A percentile compares a stretch with the other conserved stretches of the same genome.
These are phyloP conservation scores for Russula griseocarnosa DNA, from an alignment of 768 basidiomycete genomes.

Conservation along the genomic window DNA sequence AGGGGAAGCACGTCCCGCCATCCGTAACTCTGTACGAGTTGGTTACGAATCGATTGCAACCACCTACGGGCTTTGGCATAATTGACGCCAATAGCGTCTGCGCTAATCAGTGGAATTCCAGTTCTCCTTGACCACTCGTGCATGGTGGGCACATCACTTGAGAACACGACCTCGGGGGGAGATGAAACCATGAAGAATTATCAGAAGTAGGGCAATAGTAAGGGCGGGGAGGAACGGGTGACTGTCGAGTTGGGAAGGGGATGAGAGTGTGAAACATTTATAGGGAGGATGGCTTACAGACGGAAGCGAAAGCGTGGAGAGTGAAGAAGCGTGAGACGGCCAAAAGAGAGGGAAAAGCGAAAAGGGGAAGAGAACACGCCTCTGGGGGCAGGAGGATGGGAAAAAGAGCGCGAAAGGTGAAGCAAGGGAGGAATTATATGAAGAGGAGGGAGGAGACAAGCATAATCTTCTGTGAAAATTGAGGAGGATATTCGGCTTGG, in stretches of 20 bases:
- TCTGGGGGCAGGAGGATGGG: conserved; percentile 22
- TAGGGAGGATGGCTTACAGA: conserved; percentile 25
- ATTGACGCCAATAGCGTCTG: conserved; percentile 73
- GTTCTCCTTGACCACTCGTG: conserved; percentile 79
- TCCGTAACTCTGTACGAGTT: conserved; percentile 63
- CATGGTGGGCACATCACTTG: conserved; percentile 75
- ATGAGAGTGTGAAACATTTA: conserved; percentile 21
- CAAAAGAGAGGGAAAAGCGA: conserved; percentile 8
- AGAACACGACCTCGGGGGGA: conserved; percentile 65
- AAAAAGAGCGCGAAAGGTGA: conserved; percentile 18
- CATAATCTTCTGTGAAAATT: conserved; percentile 42
- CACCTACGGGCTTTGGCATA: conserved; percentile 80
- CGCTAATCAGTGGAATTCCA: conserved; percentile 75
- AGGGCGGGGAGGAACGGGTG: conserved; percentile 20
- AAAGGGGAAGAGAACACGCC: conserved; percentile 21
- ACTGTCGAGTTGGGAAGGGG: conserved; percentile 16
- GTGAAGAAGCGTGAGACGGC: conserved; percentile 20
- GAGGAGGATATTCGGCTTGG: conserved; percentile 40
- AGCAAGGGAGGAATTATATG: conserved; percentile 30
- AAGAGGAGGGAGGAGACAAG: conserved; percentile 30
- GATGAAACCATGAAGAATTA: conserved; percentile 32
- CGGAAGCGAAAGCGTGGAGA: conserved; percentile 24
- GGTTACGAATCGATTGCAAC: conserved; percentile 57
- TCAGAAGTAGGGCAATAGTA: conserved; percentile 25
- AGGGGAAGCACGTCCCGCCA: conserved; percentile 59